These are phyloP conservation scores for Triticum monococcum DNA, from an alignment of 176 grass and related monocot genomes.

Conservation along the genomic window DNA sequence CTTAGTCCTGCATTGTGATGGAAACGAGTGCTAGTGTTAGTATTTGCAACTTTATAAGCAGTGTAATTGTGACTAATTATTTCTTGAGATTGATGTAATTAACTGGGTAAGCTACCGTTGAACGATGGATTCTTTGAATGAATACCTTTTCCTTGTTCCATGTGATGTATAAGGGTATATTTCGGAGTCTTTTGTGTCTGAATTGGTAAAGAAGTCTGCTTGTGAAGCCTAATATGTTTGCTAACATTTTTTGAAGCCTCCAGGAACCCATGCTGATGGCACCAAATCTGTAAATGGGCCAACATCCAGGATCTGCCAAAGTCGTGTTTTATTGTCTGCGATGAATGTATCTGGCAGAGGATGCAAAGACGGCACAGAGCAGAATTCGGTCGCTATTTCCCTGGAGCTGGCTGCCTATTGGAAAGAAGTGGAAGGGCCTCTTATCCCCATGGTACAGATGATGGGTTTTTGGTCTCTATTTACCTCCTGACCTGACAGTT, in stretches of 20 bases:
- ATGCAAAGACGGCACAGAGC: constrained; percentile 5
- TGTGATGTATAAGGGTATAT: constrained; percentile 12
- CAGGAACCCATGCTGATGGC: constrained; percentile 16
- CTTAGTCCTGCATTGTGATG: background rate
- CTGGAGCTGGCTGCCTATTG: background rate
- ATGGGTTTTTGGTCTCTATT: constrained; percentile 16
- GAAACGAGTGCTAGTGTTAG: background rate
- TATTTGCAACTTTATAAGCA: background rate
- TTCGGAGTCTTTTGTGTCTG: background rate
- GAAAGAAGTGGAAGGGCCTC: constrained; percentile 21
- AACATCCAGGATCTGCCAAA: constrained; percentile 6
- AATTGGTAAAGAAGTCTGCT: constrained; percentile 24
- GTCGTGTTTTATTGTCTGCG: background rate
- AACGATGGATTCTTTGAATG: constrained; percentile 7
- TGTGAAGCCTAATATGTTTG: constrained; percentile 19
- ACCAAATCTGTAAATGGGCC: constrained; percentile 18
- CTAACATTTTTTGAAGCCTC: constrained; percentile 29
- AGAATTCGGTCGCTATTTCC: constrained; percentile 20
- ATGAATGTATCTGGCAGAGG: background rate
- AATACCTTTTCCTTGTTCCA: background rate
- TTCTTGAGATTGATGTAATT: background rate
- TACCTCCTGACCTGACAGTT: constrained; percentile 18
- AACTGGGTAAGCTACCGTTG: background rate
- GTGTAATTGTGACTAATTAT: background rate
- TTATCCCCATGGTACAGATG: background rate